Evolutionary conservation across 2,329 filamentous ascomycete species (phyloP), one percentile per base, ranked within the genome.

Genomic region (Calonectria ilicicola): DNA sequence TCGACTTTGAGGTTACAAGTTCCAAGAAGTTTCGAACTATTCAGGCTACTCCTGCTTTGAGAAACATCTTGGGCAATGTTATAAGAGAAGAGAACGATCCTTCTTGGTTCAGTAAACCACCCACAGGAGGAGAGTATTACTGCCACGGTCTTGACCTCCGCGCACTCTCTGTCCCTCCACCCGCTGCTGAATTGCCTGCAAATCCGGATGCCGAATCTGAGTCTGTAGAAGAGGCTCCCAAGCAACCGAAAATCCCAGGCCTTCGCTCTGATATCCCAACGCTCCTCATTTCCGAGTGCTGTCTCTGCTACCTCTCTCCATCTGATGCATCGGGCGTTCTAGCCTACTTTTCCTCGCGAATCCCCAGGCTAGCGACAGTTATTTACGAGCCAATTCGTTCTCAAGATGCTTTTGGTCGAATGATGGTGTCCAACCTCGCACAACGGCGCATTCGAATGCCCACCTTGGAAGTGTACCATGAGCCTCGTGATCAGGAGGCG

Each of bases 271-370:
- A 90, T 81, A 27, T 94, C 0, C 95, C 97, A 0, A 99, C 97
- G 0, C 85, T 99, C 10, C 84, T 99, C 27, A 88, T 99, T 8
- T 98, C 96, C 0, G 97, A 99, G 84, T 98, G 97, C 87, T 99
- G 97, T 82, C 89, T 99, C 38, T 95, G 97, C 82, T 99, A 99
- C 80, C 89, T 99, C 1, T 88, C 92, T 10, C 89, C 92, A 0
- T 79, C 88, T 0, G 89, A 92, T 65, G 93, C 95, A 0, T 87
- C 88, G 44, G 84, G 85, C 2, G 91, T 96, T 5, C 83, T 98
- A 26, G 82, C 86, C 19, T 92, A 91, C 82, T 95, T 96, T 78
- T 87, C 89, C 19, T 83, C 86, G 3, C 85, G 82, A 23, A 89
- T 91, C 44, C 76, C 81, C 62, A 74, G 85, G 82, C 68, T 92